Evolutionary conservation across 352 stramenopile genomes (phyloP).

Genomic region (Phytophthora crassamura): DNA sequence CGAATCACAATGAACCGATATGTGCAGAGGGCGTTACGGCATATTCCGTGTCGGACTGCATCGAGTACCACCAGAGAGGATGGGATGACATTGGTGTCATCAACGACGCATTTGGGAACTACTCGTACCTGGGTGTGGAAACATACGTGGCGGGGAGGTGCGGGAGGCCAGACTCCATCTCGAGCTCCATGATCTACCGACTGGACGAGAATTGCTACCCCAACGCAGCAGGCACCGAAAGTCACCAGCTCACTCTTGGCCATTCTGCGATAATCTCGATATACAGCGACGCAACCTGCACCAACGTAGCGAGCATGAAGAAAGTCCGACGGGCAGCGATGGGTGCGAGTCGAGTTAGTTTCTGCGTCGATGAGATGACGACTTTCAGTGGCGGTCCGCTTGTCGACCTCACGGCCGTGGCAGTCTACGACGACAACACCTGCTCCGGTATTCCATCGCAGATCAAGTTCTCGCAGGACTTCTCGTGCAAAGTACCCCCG

Average conservation of each 20-base stretch:
- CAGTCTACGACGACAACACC: constrained; percentile 2
- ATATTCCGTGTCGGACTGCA: constrained; percentile 20
- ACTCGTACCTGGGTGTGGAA: constrained; percentile 9
- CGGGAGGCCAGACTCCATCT: background rate
- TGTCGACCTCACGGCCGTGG: constrained; percentile 3
- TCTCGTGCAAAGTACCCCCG: background rate
- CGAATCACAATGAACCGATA: constrained; percentile 5
- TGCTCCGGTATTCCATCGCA: constrained; percentile 4
- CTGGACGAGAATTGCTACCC: constrained; percentile 22
- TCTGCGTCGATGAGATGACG: too few species aligned
- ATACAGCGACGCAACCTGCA: constrained; percentile 12
- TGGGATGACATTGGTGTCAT: constrained; percentile 15
- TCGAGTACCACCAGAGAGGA: background rate
- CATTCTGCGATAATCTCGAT: constrained; percentile 11
- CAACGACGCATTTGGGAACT: background rate
- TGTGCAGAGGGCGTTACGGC: background rate
- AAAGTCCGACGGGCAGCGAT: background rate
- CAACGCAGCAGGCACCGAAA: constrained; percentile 13
- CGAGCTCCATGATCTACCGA: background rate
- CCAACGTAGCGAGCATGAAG: background rate
- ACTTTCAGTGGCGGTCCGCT: too few species aligned
- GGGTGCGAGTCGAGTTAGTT: too few species aligned
- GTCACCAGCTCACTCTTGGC: constrained; percentile 13
- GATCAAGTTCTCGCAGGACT: constrained; percentile 1
- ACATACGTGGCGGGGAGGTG: background rate